These are phyloP conservation scores for Diplodia mutila DNA, from an alignment of 2,329 filamentous ascomycete species.

Conservation along the genomic window DNA sequence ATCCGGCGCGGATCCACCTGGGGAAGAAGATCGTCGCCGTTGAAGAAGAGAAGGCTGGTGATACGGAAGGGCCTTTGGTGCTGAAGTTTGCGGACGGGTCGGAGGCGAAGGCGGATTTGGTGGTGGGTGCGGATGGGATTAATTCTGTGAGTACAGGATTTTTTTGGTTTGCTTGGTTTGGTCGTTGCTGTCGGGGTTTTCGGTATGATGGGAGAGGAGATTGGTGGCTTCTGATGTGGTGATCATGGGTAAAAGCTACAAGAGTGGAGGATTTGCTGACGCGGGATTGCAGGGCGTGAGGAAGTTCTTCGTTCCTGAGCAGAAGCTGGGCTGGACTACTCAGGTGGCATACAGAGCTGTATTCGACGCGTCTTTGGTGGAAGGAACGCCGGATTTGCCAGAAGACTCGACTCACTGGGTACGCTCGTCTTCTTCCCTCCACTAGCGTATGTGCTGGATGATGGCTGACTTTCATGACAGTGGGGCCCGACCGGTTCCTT, in stretches of 20 bases:
- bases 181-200: too few species aligned
- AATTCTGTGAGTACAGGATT: constrained; percentile 41
- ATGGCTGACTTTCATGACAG: constrained; percentile 18
- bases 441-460: too few species aligned
- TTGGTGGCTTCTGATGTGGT: too few species aligned
- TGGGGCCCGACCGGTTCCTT: constrained; percentile 40
- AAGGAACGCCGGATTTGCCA: constrained; percentile 38
- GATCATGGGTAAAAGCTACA: too few species aligned
- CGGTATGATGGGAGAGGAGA: not conserved
- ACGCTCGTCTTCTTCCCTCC: not conserved
- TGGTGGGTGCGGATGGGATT: constrained; percentile 45
- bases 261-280: constrained; percentile 31
- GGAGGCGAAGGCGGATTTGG: constrained; percentile 35
- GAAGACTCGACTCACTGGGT: constrained; percentile 42
- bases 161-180: constrained; percentile 4
- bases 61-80: constrained; percentile 29
- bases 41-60: constrained; percentile 22
- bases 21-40: constrained; percentile 35
- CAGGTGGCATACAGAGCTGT: constrained; percentile 44
- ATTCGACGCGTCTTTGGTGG: constrained; percentile 40
- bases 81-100: constrained; percentile 40
- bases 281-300: constrained; percentile 5
- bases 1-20: constrained; percentile 38
- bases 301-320: constrained; percentile 16
- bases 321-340: constrained; percentile 38